These are phyloP conservation scores for Annulohypoxylon nitens DNA, from an alignment of 495 filamentous ascomycete genomes.

Conservation along the genomic window DNA sequence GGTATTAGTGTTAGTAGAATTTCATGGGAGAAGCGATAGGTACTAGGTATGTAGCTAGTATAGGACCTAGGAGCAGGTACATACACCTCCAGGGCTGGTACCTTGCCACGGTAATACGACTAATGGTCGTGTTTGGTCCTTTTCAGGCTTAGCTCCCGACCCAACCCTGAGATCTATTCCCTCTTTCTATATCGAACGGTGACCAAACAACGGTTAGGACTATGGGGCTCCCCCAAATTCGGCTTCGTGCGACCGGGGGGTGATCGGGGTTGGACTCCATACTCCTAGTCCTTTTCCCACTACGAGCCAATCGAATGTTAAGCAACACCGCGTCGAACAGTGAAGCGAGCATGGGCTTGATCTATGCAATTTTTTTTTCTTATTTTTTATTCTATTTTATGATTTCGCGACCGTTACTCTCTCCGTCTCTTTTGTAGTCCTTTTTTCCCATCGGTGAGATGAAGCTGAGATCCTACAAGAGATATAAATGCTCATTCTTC, in stretches of 20 bases:
- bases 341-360: slow-evolving; percentile 25
- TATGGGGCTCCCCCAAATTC: slow-evolving; percentile 5
- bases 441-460: slow-evolving; percentile 23
- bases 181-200: background rate
- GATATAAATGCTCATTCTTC: slow-evolving; percentile 5
- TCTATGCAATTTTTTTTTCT: slow-evolving; percentile 21
- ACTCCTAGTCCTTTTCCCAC: slow-evolving; percentile 4
- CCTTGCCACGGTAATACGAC: background rate
- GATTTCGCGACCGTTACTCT: slow-evolving; percentile 8
- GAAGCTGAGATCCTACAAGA: slow-evolving; percentile 19
- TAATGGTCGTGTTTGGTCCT: background rate
- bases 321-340: slow-evolving; percentile 33
- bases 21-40: background rate
- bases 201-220: slow-evolving; percentile 2
- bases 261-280: background rate
- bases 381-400: background rate
- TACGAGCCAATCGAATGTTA: slow-evolving; percentile 41
- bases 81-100: background rate
- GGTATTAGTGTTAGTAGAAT: too few relatives aligned
- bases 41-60: background rate
- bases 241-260: slow-evolving; percentile 10
- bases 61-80: too few relatives aligned
- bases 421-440: slow-evolving; percentile 32
- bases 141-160: slow-evolving; percentile 8
- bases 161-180: slow-evolving; percentile 1